These are phyloP conservation scores for Helichrysum umbraculigerum DNA, from an alignment of 129 eudicot genomes.

Conservation along the genomic window DNA sequence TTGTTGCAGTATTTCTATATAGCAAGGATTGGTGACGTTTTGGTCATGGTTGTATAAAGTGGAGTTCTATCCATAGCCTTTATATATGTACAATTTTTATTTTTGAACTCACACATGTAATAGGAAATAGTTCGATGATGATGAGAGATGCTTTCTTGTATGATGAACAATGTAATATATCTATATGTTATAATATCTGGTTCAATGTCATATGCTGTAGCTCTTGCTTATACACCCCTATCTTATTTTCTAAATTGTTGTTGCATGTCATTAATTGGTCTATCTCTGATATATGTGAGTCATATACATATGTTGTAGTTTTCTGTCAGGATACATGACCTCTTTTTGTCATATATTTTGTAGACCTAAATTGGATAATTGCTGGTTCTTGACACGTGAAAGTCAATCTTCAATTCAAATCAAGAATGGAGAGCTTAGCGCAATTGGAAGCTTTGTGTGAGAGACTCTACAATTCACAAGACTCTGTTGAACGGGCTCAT, in stretches of 20 bases:
- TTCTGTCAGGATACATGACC: constrained; percentile 35
- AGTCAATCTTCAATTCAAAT: constrained; percentile 33
- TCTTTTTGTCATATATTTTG: constrained; percentile 50
- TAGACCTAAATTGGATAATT: constrained; percentile 64
- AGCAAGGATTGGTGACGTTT: constrained; percentile 48
- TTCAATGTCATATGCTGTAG: constrained; percentile 20
- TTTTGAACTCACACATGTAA: constrained; percentile 40
- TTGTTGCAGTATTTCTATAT: constrained; percentile 38
- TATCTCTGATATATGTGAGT: constrained; percentile 15
- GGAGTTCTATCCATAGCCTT: constrained; percentile 52
- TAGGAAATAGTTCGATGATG: constrained; percentile 38
- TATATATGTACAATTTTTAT: constrained; percentile 48
- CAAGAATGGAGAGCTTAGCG: constrained; percentile 90
- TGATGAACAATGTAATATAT: constrained; percentile 53
- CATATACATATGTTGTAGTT: constrained; percentile 18
- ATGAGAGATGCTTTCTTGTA: constrained; percentile 45
- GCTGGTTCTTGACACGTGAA: constrained; percentile 64
- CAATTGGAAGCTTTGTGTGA: constrained; percentile 96
- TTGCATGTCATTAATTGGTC: constrained; percentile 15
- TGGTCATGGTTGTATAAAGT: constrained; percentile 51
- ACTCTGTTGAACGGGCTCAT: constrained; percentile 91
- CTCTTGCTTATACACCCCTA: constrained; percentile 13
- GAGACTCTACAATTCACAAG: constrained; percentile 95
- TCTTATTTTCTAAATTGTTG: constrained; percentile 13
- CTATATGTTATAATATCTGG: constrained; percentile 33